Evolutionary conservation across 2,329 filamentous ascomycete genomes (phyloP), one percentile per base, ranked within the genome.

Genomic region (Fusarium odoratissimum): DNA sequence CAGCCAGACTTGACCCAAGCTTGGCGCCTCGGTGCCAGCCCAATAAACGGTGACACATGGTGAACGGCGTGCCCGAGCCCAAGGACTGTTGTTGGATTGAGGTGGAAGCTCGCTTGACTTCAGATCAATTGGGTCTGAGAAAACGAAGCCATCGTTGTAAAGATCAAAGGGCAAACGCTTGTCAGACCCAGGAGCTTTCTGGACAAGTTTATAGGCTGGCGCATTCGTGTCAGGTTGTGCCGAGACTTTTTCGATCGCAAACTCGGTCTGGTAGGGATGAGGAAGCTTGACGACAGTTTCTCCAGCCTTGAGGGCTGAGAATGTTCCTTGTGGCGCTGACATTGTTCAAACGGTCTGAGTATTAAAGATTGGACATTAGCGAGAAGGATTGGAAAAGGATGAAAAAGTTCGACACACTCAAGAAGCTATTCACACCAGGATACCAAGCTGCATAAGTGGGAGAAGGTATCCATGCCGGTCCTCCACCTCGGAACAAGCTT

Each of bases 41-140:
- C 87, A 89, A 56, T 78, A 75, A 51, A 86, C 75, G 10, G 79
- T 79, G 45, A 85, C 84, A 59, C 82, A 82, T 6, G 87, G 87
- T 8, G 86, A 86, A 64, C 87, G 85, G 40, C 87, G 82, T n/a
- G 87, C 85, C n/a, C 87, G 83, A 10, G 84, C 87, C 87, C 87
- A 89, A 54, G 86, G 80, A 49, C 86, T 87, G 79, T 89, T 89
- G 80, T 88, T 87, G 64, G 86, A 87, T 48, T 82, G 80, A 41
- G 84, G 77, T 8, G 86, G 86, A 21, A 85, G 80, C 73, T 87
- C 84, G 77, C 83, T 86, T 17, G 85, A 86, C 75, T 86, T 86
- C 60, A 86, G 83, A 70, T 83, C 81, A 40, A 81, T 74, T 40
- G 84, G 85, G 67, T 86, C 83, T 31, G 84, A 82, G 77, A 87